Evolutionary conservation across 2,329 filamentous ascomycete species (phyloP).

Genomic region (Ophiostoma himal-ulmi): DNA sequence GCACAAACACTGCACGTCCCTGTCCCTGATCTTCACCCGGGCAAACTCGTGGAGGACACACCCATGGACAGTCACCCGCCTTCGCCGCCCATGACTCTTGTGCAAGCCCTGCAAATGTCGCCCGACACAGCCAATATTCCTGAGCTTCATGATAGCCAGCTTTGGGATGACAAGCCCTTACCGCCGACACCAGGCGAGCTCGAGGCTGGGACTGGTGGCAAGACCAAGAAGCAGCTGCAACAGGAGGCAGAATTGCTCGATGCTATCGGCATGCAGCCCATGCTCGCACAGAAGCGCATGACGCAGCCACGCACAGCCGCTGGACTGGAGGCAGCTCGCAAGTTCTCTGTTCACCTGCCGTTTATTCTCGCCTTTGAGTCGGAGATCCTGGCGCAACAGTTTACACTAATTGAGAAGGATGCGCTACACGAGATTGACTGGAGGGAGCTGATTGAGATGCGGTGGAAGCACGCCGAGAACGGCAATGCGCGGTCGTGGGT

Average conservation of each 20-base stretch:
- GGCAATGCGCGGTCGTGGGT: constrained; percentile 71
- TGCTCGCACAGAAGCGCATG: neutral
- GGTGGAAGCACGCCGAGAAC: constrained; percentile 65
- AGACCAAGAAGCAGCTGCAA: constrained; percentile 11
- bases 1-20: constrained; percentile 14
- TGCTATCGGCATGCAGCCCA: constrained; percentile 27
- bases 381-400: constrained; percentile 71
- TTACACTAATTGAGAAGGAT: constrained; percentile 81
- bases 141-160: constrained; percentile 38
- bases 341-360: constrained; percentile 59
- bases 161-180: constrained; percentile 42
- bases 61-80: constrained; percentile 30
- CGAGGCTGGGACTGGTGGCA: neutral
- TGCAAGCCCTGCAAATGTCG: constrained; percentile 43
- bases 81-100: constrained; percentile 45
- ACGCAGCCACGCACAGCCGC: neutral
- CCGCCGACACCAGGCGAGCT: constrained; percentile 40
- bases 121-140: constrained; percentile 37
- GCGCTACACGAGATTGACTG: constrained; percentile 81
- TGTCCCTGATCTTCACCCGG: constrained; percentile 20
- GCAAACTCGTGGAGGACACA: constrained; percentile 20
- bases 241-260: constrained; percentile 30
- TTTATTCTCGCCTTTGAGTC: constrained; percentile 79
- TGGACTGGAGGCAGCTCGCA: constrained; percentile 25
- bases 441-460: constrained; percentile 79